Percentiles rank a stretch among this genome's conserved stretches.
Conservation (phyloP, 2,329 filamentous ascomycete species). For the Fusarium poae region DNA sequence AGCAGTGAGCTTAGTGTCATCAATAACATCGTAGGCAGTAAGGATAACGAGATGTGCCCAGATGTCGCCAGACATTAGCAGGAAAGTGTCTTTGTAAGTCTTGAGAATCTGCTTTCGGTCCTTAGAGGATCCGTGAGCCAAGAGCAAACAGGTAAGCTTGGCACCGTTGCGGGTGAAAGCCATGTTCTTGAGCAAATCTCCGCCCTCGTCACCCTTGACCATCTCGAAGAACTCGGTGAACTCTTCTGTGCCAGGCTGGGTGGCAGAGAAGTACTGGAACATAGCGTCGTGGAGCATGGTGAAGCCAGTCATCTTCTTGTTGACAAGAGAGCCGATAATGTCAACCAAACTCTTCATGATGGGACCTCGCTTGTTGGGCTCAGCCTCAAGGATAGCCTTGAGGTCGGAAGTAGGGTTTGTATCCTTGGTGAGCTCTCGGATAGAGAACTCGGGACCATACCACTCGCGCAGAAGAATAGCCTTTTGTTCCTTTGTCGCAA, state of each 20-base stretch:
- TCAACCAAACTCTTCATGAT: conserved; percentile 89
- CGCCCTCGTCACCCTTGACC: conserved; percentile 90
- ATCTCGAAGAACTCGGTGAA: conserved; percentile 89
- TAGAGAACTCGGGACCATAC: conserved; percentile 93
- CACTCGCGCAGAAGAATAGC: conserved; percentile 88
- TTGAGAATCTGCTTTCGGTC: conserved; percentile 91
- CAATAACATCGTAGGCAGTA: conserved; percentile 88
- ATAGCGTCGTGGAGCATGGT: conserved; percentile 98
- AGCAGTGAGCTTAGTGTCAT: conserved; percentile 89
- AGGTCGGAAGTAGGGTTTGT: conserved; percentile 76
- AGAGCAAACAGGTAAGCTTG: conserved; percentile 80
- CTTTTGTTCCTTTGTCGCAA: conserved; percentile 89
- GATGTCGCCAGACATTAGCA: conserved; percentile 84
- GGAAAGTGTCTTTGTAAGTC: conserved; percentile 89
- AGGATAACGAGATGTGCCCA: conserved; percentile 86
- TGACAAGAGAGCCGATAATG: conserved; percentile 90
- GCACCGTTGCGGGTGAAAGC: conserved; percentile 94
- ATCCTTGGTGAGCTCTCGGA: conserved; percentile 74
- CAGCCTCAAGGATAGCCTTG: conserved; percentile 77
- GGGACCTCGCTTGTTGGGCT: conserved; percentile 86
- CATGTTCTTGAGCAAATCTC: conserved; percentile 92
- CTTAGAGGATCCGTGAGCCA: conserved; percentile 90
- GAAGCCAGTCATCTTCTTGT: conserved; percentile 97
- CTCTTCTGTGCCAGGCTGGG: conserved; percentile 81
- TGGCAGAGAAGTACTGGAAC: conserved; percentile 93